phyloP scores from a whole-genome alignment of 1,139 yeast genomes.

The Ashbya aceris region DNA sequence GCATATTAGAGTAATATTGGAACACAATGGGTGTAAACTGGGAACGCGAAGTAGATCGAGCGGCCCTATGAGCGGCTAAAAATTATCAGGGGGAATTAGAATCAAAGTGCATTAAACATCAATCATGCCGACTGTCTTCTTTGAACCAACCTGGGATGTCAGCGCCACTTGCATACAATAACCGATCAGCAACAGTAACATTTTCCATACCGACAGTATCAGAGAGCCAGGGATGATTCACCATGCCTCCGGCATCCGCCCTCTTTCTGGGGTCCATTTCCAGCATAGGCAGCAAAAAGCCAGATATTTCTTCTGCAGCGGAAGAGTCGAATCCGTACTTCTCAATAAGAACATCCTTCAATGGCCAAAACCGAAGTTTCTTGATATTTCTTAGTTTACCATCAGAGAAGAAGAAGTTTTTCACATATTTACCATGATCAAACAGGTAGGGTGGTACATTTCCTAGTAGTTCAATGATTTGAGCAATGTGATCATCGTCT shows the following conservation, averaged over 20 bases:
- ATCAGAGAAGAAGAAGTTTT: constrained; percentile 45
- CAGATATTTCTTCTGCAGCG: constrained; percentile 48
- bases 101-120: neutral
- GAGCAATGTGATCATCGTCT: constrained; percentile 71
- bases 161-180: constrained; percentile 52
- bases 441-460: constrained; percentile 44
- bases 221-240: constrained; percentile 62
- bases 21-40: neutral
- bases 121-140: constrained; percentile 24
- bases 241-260: constrained; percentile 71
- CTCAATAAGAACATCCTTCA: constrained; percentile 49
- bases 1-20: neutral
- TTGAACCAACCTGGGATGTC: constrained; percentile 58
- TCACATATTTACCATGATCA: constrained; percentile 42
- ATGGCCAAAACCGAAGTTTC: constrained; percentile 56
- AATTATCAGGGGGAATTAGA: neutral
- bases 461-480: constrained; percentile 58
- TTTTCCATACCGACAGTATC: constrained; percentile 55
- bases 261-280: constrained; percentile 55
- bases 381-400: constrained; percentile 49
- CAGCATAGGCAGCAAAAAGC: constrained; percentile 60
- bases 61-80: too few species aligned
- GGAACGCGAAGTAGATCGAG: too few species aligned
- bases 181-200: constrained; percentile 38
- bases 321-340: constrained; percentile 45